Conservation (phyloP, 2,329 filamentous ascomycete genomes). For the Fusarium sp. region DNA sequence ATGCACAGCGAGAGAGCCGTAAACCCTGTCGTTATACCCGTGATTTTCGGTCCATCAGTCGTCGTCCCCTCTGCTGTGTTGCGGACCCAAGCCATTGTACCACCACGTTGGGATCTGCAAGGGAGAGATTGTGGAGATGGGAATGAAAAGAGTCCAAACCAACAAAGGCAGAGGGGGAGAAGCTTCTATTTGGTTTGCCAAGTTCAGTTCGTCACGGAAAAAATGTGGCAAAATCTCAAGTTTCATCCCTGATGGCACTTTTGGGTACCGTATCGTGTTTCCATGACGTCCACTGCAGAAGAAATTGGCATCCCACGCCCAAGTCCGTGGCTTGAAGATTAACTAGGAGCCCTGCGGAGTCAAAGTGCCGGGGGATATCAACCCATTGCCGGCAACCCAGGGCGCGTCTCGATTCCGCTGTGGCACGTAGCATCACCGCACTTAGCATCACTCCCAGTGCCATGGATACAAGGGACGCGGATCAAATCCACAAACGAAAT, state of each 20-base stretch:
- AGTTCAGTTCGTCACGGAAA: background rate
- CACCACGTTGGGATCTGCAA: background rate
- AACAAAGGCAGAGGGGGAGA: background rate
- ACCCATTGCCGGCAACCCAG: background rate
- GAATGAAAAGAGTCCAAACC: background rate
- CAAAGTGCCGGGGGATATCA: background rate
- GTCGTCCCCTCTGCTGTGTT: background rate
- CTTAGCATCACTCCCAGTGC: background rate
- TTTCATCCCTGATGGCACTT: background rate
- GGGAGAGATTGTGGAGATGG: background rate
- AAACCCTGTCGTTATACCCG: background rate
- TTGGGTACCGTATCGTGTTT: background rate
- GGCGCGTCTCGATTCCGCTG: background rate
- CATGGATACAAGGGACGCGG: background rate
- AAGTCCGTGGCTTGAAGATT: background rate
- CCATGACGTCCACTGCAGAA: background rate
- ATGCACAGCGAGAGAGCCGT: background rate
- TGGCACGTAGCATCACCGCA: background rate
- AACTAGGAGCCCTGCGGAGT: background rate
- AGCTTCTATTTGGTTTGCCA: background rate
- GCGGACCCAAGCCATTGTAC: background rate
- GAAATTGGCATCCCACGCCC: background rate
- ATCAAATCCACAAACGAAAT: background rate
- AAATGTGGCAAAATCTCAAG: background rate
- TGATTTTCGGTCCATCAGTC: background rate